Base-by-base conservation (phyloP, 306 rosid species). In the Amphicarpaea edgeworthii region DNA sequence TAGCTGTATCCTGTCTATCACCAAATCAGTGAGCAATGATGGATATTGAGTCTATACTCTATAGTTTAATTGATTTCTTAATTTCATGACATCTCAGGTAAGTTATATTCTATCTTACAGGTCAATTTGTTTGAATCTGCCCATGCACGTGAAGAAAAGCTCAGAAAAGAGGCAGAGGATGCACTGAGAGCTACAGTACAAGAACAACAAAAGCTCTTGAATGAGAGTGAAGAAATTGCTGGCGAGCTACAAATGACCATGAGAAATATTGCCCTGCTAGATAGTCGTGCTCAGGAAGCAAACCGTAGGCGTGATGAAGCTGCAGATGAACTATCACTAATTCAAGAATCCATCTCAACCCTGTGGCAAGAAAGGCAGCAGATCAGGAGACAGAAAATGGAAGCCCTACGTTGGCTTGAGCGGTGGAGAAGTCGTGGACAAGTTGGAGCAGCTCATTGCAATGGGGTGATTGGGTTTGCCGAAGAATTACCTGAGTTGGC, bases 351-450 rank as follows among this genome's bases (percentile, higher is more conserved):
- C 65, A 84, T 92, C 81, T 80, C 90, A 79, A 83, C 79, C 70
- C 78, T 92, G 38, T 70, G 78, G 86, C 85, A 82, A 47, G 97
- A 92, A 84, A 88, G 78, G 72, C 90, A 92, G 85, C 78, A 76
- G 79, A 84, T 92, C 30, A 84, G 85, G 68, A 72, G 82, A 66
- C 93, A 90, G 81, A 92, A 87, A 79, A 81, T 72, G 37, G 91
- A 87, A 84, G 96, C 93, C 40, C 68, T 77, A 54, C 83, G 40
- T 79, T 92, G 97, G 96, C 88, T 92, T 54, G 89, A 87, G 61
- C 82, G 89, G 26, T 92, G 97, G 97, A 88, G 79, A 83, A 83
- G 74, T 78, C 75, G 67, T 12, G 82, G 85, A 69, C 86, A 82
- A 72, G 85, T 78, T 84, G 89, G 86, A 80, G 85, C 82, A 19